A percentile compares a stretch with the other conserved stretches of the same genome.
These are phyloP conservation scores for Hypoxylon rubiginosum DNA, from an alignment of 2,329 filamentous ascomycete species.

Conservation along the genomic window DNA sequence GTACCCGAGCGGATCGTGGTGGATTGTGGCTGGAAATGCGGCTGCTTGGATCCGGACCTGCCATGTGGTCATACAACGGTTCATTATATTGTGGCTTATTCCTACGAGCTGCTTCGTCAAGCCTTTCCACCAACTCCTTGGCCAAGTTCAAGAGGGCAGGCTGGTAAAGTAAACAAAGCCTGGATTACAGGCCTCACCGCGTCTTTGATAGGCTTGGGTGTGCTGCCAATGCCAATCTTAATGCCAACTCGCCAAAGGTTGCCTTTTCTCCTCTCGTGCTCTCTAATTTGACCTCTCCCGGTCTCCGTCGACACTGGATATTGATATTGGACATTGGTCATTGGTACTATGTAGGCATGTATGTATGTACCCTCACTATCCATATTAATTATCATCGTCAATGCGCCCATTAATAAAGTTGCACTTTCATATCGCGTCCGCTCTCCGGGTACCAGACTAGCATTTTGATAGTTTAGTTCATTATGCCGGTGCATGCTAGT, in stretches of 20 bases:
- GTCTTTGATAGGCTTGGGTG: slow-evolving; percentile 31
- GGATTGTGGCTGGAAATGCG: slow-evolving; percentile 41
- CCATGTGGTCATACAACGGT: slow-evolving; percentile 45
- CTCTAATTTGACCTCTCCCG: slow-evolving; percentile 36
- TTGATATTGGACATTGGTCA: slow-evolving; percentile 25
- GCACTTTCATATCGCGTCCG: slow-evolving; percentile 42
- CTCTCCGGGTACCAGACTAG: slow-evolving; percentile 38
- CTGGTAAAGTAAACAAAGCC: slow-evolving; percentile 25
- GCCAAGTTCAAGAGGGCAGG: slow-evolving; percentile 23
- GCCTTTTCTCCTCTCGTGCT: slow-evolving; percentile 20
- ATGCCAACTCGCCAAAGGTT: slow-evolving; percentile 29
- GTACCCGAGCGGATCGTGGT: slow-evolving; percentile 17
- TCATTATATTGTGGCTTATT: slow-evolving; percentile 43
- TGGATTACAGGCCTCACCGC: slow-evolving; percentile 41
- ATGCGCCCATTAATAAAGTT: slow-evolving; percentile 39
- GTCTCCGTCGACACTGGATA: slow-evolving; percentile 15
- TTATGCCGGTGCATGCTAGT: slow-evolving; percentile 41
- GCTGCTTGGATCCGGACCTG: slow-evolving; percentile 34
- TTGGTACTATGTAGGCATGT: slow-evolving; percentile 22
- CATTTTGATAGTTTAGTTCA: slow-evolving; percentile 39
- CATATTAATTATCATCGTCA: slow-evolving; percentile 42
- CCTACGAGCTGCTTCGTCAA: slow-evolving; percentile 25
- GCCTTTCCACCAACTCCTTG: not conserved
- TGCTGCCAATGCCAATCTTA: slow-evolving; percentile 1
- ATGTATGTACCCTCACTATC: slow-evolving; percentile 28